Percentiles rank a stretch among this genome's conserved stretches.
Evolutionary conservation across 2,329 filamentous ascomycete species (phyloP).

Genomic region (Clarireedia hainanense): DNA sequence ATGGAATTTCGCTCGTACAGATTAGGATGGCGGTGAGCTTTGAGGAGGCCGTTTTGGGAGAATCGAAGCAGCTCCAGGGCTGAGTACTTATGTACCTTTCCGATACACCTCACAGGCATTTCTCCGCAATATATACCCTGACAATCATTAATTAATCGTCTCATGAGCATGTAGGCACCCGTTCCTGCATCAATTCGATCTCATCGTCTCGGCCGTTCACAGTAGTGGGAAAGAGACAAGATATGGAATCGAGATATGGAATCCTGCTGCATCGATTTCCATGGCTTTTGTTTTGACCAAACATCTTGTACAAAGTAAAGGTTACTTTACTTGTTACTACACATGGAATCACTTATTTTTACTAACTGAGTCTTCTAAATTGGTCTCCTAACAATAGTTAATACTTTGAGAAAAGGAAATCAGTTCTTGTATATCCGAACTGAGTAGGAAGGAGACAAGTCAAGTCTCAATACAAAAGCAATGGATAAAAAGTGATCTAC

Average conservation of each 20-base stretch:
- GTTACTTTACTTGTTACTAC: not conserved
- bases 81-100: conserved; percentile 17
- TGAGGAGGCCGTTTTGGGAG: conserved; percentile 15
- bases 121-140: conserved; percentile 16
- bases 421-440: not conserved
- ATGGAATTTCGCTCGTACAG: conserved; percentile 17
- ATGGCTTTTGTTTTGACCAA: conserved; percentile 16
- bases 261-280: conserved; percentile 12
- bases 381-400: not conserved
- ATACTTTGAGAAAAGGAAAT: conserved; percentile 14
- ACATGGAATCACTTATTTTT: not conserved
- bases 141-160: conserved; percentile 12
- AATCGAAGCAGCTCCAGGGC: conserved; percentile 21
- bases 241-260: conserved; percentile 12
- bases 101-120: conserved; percentile 12
- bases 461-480: conserved; percentile 9
- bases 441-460: conserved; percentile 2
- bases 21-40: conserved; percentile 18
- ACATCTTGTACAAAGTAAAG: conserved; percentile 11
- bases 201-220: conserved; percentile 15
- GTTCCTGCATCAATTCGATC: conserved; percentile 26
- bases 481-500: conserved; percentile 1
- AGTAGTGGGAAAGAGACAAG: conserved; percentile 16
- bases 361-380: not conserved
- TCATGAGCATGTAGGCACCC: conserved; percentile 24